A percentile compares a stretch with the other conserved stretches of the same genome.
These are phyloP conservation scores for Elaphomyces granulatus DNA, from an alignment of 495 filamentous ascomycete species.

Conservation along the genomic window DNA sequence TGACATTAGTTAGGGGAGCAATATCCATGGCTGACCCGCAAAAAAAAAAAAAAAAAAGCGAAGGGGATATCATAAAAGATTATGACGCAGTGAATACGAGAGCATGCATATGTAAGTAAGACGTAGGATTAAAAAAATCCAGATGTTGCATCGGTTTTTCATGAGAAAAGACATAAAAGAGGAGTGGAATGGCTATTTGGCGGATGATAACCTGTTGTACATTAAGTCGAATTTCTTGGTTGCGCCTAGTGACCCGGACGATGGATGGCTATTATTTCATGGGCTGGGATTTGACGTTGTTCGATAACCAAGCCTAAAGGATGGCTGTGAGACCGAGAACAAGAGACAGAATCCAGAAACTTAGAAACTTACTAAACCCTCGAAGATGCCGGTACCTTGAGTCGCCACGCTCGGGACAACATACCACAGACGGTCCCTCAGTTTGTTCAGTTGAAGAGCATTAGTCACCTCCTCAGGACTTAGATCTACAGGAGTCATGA, in stretches of 20 bases:
- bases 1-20: too few relatives aligned
- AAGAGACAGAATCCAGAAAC: slow-evolving; percentile 12
- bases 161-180: slow-evolving; percentile 33
- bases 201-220: slow-evolving; percentile 28
- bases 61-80: slow-evolving; percentile 27
- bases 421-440: slow-evolving; percentile 91
- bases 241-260: slow-evolving; percentile 18
- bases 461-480: slow-evolving; percentile 76
- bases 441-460: slow-evolving; percentile 62
- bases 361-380: slow-evolving; percentile 60
- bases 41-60: slow-evolving; percentile 12
- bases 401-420: slow-evolving; percentile 93
- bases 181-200: slow-evolving; percentile 14
- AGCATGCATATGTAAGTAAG: slow-evolving; percentile 7
- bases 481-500: slow-evolving; percentile 47
- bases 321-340: slow-evolving; percentile 2
- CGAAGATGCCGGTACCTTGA: slow-evolving; percentile 83
- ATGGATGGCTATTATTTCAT: slow-evolving; percentile 11
- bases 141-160: slow-evolving; percentile 36
- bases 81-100: slow-evolving; percentile 9
- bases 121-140: slow-evolving; percentile 12
- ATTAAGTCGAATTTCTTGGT: too few relatives aligned
- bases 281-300: slow-evolving; percentile 66
- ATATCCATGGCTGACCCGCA: too few relatives aligned
- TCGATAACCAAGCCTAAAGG: slow-evolving; percentile 69